Conservation (phyloP, 768 basidiomycete genomes). For the Tubosaeta sp. region DNA sequence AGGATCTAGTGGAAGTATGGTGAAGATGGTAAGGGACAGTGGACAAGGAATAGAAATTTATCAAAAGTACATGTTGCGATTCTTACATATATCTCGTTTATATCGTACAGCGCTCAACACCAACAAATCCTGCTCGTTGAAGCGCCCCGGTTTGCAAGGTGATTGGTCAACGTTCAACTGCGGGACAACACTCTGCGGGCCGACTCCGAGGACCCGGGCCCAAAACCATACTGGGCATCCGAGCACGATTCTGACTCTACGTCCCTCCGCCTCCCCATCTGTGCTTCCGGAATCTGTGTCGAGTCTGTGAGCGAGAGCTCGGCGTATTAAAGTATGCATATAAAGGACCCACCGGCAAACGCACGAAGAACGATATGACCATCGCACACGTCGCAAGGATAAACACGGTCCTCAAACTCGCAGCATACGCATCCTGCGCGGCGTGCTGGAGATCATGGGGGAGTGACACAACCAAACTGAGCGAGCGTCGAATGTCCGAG, state of each 20-base stretch:
- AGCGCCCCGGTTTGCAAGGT: too few relatives aligned
- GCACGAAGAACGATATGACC: conserved; percentile 2
- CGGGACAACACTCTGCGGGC: not conserved
- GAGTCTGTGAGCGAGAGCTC: not conserved
- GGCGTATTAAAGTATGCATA: not conserved
- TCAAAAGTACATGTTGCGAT: too few relatives aligned
- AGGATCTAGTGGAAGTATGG: too few relatives aligned
- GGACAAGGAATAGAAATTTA: too few relatives aligned
- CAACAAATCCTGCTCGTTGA: too few relatives aligned
- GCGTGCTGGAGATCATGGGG: conserved; percentile 10
- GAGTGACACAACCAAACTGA: conserved; percentile 8
- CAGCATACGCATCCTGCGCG: conserved; percentile 5
- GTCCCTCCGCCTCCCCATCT: not conserved
- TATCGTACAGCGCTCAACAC: too few relatives aligned
- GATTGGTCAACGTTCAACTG: too few relatives aligned
- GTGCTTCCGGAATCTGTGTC: conserved; percentile 4
- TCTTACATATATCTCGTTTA: too few relatives aligned
- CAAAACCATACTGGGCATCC: not conserved
- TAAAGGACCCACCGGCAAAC: conserved; percentile 5
- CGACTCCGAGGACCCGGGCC: not conserved
- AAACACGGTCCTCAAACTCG: conserved; percentile 9
- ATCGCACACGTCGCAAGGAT: conserved; percentile 4
- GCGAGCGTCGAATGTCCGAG: conserved; percentile 10
- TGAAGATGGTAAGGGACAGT: too few relatives aligned
- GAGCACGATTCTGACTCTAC: not conserved